Evolutionary conservation across 495 filamentous ascomycete genomes (phyloP).

Genomic region (Lophium mytilinum): DNA sequence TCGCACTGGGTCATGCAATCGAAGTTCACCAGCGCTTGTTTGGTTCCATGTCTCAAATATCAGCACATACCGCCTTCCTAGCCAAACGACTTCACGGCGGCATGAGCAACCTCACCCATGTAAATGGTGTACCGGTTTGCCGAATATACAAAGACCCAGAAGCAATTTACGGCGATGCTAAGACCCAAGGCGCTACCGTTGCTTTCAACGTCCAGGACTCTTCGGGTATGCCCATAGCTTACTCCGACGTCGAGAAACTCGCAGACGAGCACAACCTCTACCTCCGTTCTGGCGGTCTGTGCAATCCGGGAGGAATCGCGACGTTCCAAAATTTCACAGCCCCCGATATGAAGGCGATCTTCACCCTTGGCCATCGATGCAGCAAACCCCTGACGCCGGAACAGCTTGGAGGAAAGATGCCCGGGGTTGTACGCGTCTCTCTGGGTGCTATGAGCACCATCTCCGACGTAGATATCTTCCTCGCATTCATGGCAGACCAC

Average conservation of each 20-base stretch:
- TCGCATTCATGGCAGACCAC: slow-evolving; percentile 48
- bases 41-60: slow-evolving; percentile 52
- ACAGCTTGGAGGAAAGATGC: slow-evolving; percentile 47
- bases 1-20: slow-evolving; percentile 62
- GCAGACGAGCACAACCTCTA: slow-evolving; percentile 58
- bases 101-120: slow-evolving; percentile 48
- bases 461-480: slow-evolving; percentile 50
- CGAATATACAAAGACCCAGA: slow-evolving; percentile 51
- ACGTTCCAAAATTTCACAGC: slow-evolving; percentile 39
- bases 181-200: slow-evolving; percentile 59
- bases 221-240: slow-evolving; percentile 49
- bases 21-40: slow-evolving; percentile 56
- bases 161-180: slow-evolving; percentile 46
- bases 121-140: slow-evolving; percentile 49
- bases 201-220: slow-evolving; percentile 57
- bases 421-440: slow-evolving; percentile 58
- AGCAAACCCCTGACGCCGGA: slow-evolving; percentile 38
- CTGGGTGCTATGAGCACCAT: slow-evolving; percentile 64
- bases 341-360: slow-evolving; percentile 54
- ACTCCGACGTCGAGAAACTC: slow-evolving; percentile 52
- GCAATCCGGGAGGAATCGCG: slow-evolving; percentile 50
- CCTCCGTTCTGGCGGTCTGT: slow-evolving; percentile 61
- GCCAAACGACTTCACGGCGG: slow-evolving; percentile 42
- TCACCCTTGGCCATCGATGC: slow-evolving; percentile 58
- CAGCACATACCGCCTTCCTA: slow-evolving; percentile 54